Evolutionary conservation across 2,329 filamentous ascomycete genomes (phyloP), one percentile per base, ranked within the genome.

Genomic region (Fusarium haematococcum): DNA sequence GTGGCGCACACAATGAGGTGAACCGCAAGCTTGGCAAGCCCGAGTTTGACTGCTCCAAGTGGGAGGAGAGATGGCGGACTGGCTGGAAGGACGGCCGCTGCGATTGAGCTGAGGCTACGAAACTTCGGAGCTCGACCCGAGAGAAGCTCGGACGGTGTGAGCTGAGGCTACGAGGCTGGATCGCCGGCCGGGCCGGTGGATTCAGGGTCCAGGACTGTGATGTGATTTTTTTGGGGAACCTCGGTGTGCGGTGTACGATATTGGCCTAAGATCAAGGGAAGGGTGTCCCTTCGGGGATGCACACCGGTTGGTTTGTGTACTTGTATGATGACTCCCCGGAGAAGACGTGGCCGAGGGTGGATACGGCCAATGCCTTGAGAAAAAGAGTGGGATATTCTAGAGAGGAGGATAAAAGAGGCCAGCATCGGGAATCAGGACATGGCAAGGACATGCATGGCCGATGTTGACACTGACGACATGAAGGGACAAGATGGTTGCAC

Each of bases 11-110:
- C 83, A 97, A 97, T 83, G 93, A 94, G 32, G 94, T 97, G 54
- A 97, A 97, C 83, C 87, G 87, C 69, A 98, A 98, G 86, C 83
- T 99, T 77, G 97, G 97, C 59, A 99, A 99, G 88, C 88, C 90
- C 69, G 89, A 89, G 77, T 99, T 99, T 84, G 95, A 99, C 87
- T 99, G 97, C 85, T 87, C 86, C 65, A 90, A 87, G 79, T 98
- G 97, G 96, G 92, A 98, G 82, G 94, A 98, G 87, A 90, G 97
- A 82, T 99, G 97, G 97, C 88, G 93, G 84, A 97, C 93, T 2
- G 97, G 97, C 0, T 98, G 94, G 92, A 91, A 90, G 81, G 92
- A 92, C 78, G 90, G 90, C 33, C 86, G 89, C 4, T 92, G 90
- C 77, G 90, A 90, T 73, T 91, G 70, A 80, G 77, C 68, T 43